These are phyloP conservation scores for Epichloe sylvatica DNA, from an alignment of 2,329 filamentous ascomycete genomes.

Conservation along the genomic window DNA sequence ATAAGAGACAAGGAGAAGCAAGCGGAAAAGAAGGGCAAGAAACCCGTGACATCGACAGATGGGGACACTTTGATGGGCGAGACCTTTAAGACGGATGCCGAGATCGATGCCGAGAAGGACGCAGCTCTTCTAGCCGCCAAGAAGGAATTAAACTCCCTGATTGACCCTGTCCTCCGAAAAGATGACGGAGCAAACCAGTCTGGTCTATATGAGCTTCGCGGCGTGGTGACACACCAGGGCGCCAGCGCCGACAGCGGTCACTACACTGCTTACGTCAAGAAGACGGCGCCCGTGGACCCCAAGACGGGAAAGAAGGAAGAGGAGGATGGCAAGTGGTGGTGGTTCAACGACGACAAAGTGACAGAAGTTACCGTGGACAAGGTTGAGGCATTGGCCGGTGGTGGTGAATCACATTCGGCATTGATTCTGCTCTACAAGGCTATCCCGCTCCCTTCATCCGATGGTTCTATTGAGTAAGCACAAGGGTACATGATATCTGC, in stretches of 20 bases:
- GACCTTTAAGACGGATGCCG: conserved; percentile 82
- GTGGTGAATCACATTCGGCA: conserved; percentile 75
- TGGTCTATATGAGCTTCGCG: conserved; percentile 86
- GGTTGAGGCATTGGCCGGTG: conserved; percentile 78
- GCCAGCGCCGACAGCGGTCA: conserved; percentile 94
- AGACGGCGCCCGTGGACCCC: conserved; percentile 57
- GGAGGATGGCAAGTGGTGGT: conserved; percentile 97
- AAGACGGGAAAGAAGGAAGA: conserved; percentile 63
- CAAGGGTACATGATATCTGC: neutral
- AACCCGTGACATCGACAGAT: conserved; percentile 28
- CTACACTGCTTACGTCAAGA: conserved; percentile 97
- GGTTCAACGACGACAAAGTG: conserved; percentile 99
- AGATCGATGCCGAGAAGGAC: conserved; percentile 75
- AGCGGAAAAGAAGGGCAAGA: conserved; percentile 25
- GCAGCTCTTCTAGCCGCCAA: conserved; percentile 65
- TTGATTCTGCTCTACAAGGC: conserved; percentile 68
- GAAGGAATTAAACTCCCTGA: conserved; percentile 70
- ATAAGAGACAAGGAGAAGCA: conserved; percentile 37
- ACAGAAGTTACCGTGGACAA: conserved; percentile 82
- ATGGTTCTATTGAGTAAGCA: conserved; percentile 24
- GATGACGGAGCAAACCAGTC: conserved; percentile 85
- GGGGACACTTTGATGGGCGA: conserved; percentile 63
- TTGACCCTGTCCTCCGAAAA: conserved; percentile 57
- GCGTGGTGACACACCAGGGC: conserved; percentile 91
- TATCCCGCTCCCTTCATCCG: conserved; percentile 50